Evolutionary conservation across 1,284 basidiomycete genomes (phyloP), one percentile per base, ranked within the genome.

Genomic region (Pisolithus thermaeus): DNA sequence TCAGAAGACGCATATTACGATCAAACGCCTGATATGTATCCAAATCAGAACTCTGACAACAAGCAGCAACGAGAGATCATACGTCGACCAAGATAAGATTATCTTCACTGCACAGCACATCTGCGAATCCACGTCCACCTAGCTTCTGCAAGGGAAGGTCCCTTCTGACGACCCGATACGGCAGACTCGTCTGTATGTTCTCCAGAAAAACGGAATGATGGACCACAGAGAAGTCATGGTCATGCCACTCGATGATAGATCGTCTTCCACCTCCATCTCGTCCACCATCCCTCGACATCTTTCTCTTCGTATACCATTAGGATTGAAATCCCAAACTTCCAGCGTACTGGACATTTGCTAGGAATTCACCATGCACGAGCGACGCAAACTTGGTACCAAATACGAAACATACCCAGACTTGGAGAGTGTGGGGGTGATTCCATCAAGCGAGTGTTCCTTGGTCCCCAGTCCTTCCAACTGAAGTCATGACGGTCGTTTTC

Each of bases 321-420:
- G 73, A 57, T 80, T 80, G 56, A 83, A 83, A 61, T 84, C 81
- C 58, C 75, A 73, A 35, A 78, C 56, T 37, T 70, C 65, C 53
- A 75, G 52, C 12, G 46, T 55, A 44, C n/a, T 56, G 58, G 36
- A 51, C 32, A 35, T 14, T 27, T 6, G 43, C 51, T 40, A 51
- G 22, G 53, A 32, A 20, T 37, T 16, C 47, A 54, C 52, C 46
- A 3, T 55, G 48, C 35, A 49, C 51, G 47, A 57, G 61, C 48
- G 56, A 70, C 55, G 68, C 73, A 51, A 71, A 80, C 52, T 71
- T 72, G 41, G 72, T 73, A 14, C 82, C 82, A 59, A 73, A 75
- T 25, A 81, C 75, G 58, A 78, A 81, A 66, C 83, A 85, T 7
- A 80, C 78, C 79, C 79, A 85, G 18, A 70, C 62, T 16, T 16